These are phyloP conservation scores for Acrodontium crateriforme DNA, from an alignment of 2,329 filamentous ascomycete species.

Conservation along the genomic window DNA sequence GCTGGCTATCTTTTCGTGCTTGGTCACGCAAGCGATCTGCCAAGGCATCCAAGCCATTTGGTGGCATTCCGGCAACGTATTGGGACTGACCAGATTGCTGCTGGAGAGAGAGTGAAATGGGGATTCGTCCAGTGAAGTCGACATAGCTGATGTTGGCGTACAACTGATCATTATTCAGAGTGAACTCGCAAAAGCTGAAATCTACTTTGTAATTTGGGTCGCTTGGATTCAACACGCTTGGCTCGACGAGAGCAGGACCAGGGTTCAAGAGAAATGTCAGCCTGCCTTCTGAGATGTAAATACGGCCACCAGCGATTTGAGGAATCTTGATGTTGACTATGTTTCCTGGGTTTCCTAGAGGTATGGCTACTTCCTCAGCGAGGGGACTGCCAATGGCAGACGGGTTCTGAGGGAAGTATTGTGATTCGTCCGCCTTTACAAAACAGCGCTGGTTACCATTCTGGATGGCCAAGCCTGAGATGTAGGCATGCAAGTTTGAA, in stretches of 20 bases:
- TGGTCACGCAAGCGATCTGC: constrained; percentile 43
- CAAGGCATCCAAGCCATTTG: constrained; percentile 44
- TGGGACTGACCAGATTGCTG: constrained; percentile 26
- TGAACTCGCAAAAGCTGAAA: constrained; percentile 37
- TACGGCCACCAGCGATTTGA: constrained; percentile 25
- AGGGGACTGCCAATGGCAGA: constrained; percentile 19
- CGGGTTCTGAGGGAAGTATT: constrained; percentile 22
- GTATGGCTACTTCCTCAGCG: constrained; percentile 24
- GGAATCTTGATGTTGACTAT: constrained; percentile 20
- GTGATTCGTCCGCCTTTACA: constrained; percentile 20
- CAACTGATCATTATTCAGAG: constrained; percentile 32
- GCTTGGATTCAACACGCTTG: constrained; percentile 22
- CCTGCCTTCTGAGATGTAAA: constrained; percentile 23
- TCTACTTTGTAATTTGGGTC: constrained; percentile 33
- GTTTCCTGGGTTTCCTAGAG: constrained; percentile 21
- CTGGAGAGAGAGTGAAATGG: constrained; percentile 26
- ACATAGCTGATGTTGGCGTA: constrained; percentile 33
- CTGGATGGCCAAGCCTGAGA: constrained; percentile 25
- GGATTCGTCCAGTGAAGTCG: constrained; percentile 26
- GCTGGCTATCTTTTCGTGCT: constrained; percentile 39
- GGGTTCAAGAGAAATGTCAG: constrained; percentile 26
- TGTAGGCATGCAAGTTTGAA: constrained; percentile 21
- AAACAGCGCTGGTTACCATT: constrained; percentile 19
- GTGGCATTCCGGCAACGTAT: constrained; percentile 45
- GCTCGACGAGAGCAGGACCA: constrained; percentile 23